Evolutionary conservation across 352 stramenopile genomes (phyloP), one percentile per base, ranked within the genome.

Genomic region (Aphanomyces cochlioides): DNA sequence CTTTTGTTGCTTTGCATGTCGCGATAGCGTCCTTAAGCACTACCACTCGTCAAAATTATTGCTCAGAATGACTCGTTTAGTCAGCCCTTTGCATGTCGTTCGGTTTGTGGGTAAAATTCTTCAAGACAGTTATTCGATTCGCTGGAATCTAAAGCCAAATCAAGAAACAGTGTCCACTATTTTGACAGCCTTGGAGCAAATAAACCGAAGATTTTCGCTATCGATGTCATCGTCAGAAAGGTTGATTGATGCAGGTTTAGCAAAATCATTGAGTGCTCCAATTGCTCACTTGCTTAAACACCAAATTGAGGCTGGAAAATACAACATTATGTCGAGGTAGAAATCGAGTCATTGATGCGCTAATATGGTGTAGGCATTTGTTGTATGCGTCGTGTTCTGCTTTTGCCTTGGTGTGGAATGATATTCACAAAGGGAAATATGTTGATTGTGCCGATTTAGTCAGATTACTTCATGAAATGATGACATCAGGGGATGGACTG

Each of bases 281-380:
- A 70, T 70, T 37, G 64, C 64, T 19, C 36, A 61, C n/a, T 63
- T 61, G 13, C 21, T 70, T 8, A 70, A 70, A 34, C 19, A 63
- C 3, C 64, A 70, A 53, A 21, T 60, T n/a, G 54, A 56, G 4
- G 47, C 38, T n/a, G 47, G 17, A 28, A 70, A 70, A 38, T 70
- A 61, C 54, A 63, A 19, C 12, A 15, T 45, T 19, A 47, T 63
- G 28, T 37, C 63, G 6, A 38, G 63, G 63, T 69, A 59, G n/a
- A 28, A 7, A 41, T 6, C 6, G 39, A 60, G 13, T 59, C 7
- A 21, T 57, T 36, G 15, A 8, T 48, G 38, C 7, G 6, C 17
- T 41, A 36, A n/a, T 21, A 21, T 37, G 15, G 17, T 28, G 54
- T 47, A 70, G 64, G 47, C 64, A 58, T n/a, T 56, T 70, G 34